Evolutionary conservation across 108 stramenopile species (phyloP).

Genomic region (Aurantiochytrium sp.): DNA sequence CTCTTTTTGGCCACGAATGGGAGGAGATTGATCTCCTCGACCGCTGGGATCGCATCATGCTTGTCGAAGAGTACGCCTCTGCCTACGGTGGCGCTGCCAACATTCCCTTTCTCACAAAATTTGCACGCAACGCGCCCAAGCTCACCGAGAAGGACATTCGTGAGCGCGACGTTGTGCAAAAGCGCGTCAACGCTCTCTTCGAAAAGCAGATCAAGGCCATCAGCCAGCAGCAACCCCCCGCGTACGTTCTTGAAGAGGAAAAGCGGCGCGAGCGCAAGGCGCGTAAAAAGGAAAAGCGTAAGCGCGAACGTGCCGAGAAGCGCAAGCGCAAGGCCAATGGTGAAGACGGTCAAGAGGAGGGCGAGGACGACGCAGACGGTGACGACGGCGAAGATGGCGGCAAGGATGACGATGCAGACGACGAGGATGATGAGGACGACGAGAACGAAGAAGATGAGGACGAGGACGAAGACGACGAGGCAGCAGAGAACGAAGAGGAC

Average conservation of each 20-base stretch:
- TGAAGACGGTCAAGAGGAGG: background rate
- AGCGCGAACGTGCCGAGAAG: background rate
- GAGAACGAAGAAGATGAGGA: background rate
- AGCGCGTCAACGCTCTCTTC: background rate
- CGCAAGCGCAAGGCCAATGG: background rate
- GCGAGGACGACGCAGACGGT: background rate
- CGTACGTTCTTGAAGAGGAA: background rate
- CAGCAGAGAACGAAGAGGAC: background rate
- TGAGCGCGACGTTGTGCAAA: constrained; percentile 10
- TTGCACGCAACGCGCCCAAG: background rate
- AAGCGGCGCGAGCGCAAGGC: background rate
- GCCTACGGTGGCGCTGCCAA: background rate
- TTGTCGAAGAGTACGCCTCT: constrained; percentile 3
- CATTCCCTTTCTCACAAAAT: background rate
- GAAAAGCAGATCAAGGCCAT: background rate
- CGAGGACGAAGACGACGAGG: background rate
- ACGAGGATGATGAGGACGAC: background rate
- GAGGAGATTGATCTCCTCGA: constrained; percentile 3
- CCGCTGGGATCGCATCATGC: constrained; percentile 16
- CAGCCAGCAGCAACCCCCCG: background rate
- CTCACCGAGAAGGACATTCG: background rate
- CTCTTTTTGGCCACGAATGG: background rate
- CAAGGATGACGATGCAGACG: background rate
- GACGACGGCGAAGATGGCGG: background rate
- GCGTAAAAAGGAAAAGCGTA: background rate